phyloP scores from a whole-genome alignment of 2,329 filamentous ascomycete genomes.

The Didymella pinodella region DNA sequence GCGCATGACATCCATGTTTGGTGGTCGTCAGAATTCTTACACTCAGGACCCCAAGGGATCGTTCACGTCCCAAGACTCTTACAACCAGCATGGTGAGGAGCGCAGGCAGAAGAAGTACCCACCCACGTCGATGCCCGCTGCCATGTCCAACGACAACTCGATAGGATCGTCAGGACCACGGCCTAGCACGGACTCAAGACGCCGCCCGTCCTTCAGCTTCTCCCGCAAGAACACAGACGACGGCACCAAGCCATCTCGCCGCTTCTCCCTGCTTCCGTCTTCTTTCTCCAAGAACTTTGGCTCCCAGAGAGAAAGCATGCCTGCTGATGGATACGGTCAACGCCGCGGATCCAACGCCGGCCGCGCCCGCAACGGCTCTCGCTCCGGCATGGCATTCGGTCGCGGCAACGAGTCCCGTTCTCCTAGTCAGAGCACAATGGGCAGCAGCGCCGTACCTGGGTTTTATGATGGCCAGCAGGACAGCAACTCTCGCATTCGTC shows the following conservation, averaged over 20 bases:
- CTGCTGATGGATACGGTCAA: conserved; percentile 36
- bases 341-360: conserved; percentile 43
- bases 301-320: conserved; percentile 48
- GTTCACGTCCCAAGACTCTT: conserved; percentile 57
- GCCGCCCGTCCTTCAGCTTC: conserved; percentile 60
- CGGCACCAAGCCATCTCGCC: conserved; percentile 50
- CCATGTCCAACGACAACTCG: conserved; percentile 68
- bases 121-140: conserved; percentile 87
- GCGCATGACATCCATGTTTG: conserved; percentile 81
- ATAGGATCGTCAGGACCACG: conserved; percentile 43
- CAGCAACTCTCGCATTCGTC: conserved; percentile 37
- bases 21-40: conserved; percentile 57
- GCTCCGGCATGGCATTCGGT: conserved; percentile 54
- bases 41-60: conserved; percentile 42
- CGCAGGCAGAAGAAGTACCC: conserved; percentile 80
- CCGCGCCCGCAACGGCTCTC: conserved; percentile 44
- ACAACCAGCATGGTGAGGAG: conserved; percentile 48
- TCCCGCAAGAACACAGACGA: conserved; percentile 55
- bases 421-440: conserved; percentile 56
- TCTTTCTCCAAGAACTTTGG: conserved; percentile 58
- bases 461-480: conserved; percentile 54
- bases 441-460: conserved; percentile 52
- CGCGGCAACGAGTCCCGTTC: conserved; percentile 52
- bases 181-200: conserved; percentile 58
- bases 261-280: conserved; percentile 61